phyloP scores from a whole-genome alignment of 2,329 filamentous ascomycete genomes.

The Raffaelea albimanens region DNA sequence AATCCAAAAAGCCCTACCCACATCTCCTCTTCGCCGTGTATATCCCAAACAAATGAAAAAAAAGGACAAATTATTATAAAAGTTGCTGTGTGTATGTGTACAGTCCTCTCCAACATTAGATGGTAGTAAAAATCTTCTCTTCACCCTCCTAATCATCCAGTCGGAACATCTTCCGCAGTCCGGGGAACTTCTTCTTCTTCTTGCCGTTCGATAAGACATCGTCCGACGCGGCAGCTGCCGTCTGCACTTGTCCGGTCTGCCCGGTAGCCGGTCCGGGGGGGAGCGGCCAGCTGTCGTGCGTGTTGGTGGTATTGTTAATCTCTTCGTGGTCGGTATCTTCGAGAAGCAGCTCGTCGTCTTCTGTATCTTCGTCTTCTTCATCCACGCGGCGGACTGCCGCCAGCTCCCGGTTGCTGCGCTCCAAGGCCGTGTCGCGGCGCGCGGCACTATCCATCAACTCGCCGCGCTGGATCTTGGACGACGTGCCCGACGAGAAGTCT shows the following conservation, averaged over 20 bases:
- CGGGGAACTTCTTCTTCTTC: constrained; percentile 59
- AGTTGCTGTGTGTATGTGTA: background rate
- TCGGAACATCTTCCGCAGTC: constrained; percentile 55
- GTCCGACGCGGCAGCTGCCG: background rate
- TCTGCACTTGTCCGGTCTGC: constrained; percentile 15
- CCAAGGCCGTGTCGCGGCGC: constrained; percentile 51
- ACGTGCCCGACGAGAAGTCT: constrained; percentile 28
- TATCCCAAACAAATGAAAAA: background rate
- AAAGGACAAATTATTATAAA: no score
- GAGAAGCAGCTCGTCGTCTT: constrained; percentile 4
- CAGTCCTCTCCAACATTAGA: background rate
- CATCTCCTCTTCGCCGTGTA: no score
- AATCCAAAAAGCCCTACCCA: background rate
- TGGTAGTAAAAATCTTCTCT: no score
- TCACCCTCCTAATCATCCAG: constrained; percentile 29
- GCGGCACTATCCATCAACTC: constrained; percentile 47
- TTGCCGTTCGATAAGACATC: background rate
- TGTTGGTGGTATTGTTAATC: background rate
- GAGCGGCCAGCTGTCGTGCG: constrained; percentile 39
- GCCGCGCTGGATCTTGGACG: constrained; percentile 40
- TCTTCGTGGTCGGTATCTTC: no score
- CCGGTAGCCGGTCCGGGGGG: constrained; percentile 17
- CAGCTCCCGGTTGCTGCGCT: constrained; percentile 47
- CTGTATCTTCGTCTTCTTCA: constrained; percentile 14
- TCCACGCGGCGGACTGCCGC: constrained; percentile 27